Evolutionary conservation across 2,329 filamentous ascomycete species (phyloP).

Genomic region (Fusarium sp.): DNA sequence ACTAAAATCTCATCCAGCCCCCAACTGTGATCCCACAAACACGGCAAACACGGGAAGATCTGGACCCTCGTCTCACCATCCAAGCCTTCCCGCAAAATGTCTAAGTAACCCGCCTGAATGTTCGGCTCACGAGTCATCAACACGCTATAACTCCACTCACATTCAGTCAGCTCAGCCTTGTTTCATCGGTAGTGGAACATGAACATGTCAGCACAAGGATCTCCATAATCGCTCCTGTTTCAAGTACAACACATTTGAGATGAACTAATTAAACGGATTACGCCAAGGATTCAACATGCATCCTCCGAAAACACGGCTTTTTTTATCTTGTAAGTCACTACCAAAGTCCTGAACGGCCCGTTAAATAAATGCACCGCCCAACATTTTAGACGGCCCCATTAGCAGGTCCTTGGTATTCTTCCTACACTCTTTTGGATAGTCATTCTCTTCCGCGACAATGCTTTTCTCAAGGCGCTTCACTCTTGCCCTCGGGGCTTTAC

Average conservation of each 20-base stretch:
- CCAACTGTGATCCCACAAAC: neutral
- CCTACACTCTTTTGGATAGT: neutral
- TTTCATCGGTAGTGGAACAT: neutral
- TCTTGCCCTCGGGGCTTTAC: conserved; percentile 7
- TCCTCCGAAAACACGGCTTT: neutral
- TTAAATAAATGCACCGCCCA: conserved; percentile 25
- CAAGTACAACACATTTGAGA: neutral
- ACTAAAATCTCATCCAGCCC: neutral
- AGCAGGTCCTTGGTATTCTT: neutral
- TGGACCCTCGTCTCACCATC: neutral
- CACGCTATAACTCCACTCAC: neutral
- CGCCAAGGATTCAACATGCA: neutral
- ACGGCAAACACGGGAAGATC: neutral
- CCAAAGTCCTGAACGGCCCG: neutral
- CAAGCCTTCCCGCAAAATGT: neutral
- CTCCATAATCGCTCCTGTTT: neutral
- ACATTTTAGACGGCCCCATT: neutral
- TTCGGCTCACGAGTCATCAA: neutral
- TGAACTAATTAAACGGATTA: conserved; percentile 6
- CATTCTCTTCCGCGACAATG: neutral
- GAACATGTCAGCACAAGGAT: neutral
- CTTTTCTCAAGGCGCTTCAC: conserved; percentile 8
- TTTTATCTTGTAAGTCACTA: neutral
- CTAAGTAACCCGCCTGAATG: neutral
- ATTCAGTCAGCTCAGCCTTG: neutral